A percentile compares a stretch with the other conserved stretches of the same genome.
Conservation (phyloP, 176 grass and related monocot genomes). For the Coix lacrymajobi region DNA sequence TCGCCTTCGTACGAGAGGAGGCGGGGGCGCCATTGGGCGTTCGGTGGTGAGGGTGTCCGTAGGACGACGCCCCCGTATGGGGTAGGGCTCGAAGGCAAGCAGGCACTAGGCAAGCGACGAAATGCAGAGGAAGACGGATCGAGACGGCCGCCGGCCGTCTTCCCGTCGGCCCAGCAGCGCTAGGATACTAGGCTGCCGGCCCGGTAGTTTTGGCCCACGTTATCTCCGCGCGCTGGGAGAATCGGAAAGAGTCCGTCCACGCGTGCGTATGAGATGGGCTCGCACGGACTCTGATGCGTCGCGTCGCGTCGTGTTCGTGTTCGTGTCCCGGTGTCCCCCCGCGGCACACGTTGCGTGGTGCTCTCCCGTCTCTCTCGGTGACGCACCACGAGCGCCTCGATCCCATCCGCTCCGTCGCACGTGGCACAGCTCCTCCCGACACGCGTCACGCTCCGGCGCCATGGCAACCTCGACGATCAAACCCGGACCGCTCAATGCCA, state of each 20-base stretch:
- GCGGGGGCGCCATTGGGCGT: not conserved
- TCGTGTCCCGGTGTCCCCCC: no score
- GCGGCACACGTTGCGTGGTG: not conserved
- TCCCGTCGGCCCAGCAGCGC: not conserved
- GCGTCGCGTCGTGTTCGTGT: not conserved
- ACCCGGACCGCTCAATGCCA: constrained; percentile 12
- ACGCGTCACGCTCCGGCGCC: constrained; percentile 23
- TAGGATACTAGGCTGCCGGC: not conserved
- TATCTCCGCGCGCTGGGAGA: not conserved
- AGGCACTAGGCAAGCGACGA: not conserved
- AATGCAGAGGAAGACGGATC: not conserved
- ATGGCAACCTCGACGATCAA: constrained; percentile 1
- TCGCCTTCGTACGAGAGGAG: not conserved
- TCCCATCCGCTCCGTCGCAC: constrained; percentile 19
- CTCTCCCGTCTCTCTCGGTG: not conserved
- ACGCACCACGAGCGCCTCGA: not conserved
- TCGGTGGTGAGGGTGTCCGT: not conserved
- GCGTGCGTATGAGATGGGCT: not conserved
- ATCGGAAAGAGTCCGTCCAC: not conserved
- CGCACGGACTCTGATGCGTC: not conserved
- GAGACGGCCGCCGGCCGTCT: not conserved
- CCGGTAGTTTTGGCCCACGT: not conserved
- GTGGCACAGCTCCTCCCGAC: constrained; percentile 16
- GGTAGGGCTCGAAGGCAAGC: not conserved
- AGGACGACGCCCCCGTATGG: not conserved